phyloP scores from a whole-genome alignment of 768 basidiomycete genomes.

The Auriscalpium microsporum region DNA sequence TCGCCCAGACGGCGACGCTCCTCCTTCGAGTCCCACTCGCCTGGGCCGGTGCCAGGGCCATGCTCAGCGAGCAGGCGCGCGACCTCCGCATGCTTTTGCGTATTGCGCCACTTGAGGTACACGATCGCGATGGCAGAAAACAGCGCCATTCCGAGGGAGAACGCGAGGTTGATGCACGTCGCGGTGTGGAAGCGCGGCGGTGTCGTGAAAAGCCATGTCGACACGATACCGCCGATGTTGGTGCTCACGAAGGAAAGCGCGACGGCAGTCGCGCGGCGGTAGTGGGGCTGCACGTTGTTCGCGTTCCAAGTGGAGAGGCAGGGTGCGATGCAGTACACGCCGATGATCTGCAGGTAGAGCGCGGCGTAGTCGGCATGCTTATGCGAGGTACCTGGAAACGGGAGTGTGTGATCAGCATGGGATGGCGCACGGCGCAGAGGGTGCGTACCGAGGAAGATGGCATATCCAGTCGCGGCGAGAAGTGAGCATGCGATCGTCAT shows the following conservation, averaged over 20 bases:
- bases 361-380: constrained; percentile 18
- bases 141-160: constrained; percentile 3
- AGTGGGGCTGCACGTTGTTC: constrained; percentile 26
- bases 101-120: constrained; percentile 5
- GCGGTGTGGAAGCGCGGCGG: constrained; percentile 11
- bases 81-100: constrained; percentile 4
- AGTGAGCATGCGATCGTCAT: constrained; percentile 8
- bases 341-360: constrained; percentile 24
- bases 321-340: constrained; percentile 20
- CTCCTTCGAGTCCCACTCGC: constrained; percentile 9
- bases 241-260: constrained; percentile 17
- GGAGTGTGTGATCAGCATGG: neutral
- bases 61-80: neutral
- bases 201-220: neutral
- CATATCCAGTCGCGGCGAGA: constrained; percentile 10
- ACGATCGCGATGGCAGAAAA: neutral
- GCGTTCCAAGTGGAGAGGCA: constrained; percentile 20
- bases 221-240: constrained; percentile 7
- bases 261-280: constrained; percentile 23
- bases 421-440: no score
- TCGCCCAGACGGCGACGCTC: constrained; percentile 12
- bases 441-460: constrained; percentile 11
- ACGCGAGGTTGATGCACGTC: constrained; percentile 8
- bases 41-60: neutral
- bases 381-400: constrained; percentile 10